Evolutionary conservation across 2,329 filamentous ascomycete species (phyloP).

Genomic region (Colletotrichum agaves): DNA sequence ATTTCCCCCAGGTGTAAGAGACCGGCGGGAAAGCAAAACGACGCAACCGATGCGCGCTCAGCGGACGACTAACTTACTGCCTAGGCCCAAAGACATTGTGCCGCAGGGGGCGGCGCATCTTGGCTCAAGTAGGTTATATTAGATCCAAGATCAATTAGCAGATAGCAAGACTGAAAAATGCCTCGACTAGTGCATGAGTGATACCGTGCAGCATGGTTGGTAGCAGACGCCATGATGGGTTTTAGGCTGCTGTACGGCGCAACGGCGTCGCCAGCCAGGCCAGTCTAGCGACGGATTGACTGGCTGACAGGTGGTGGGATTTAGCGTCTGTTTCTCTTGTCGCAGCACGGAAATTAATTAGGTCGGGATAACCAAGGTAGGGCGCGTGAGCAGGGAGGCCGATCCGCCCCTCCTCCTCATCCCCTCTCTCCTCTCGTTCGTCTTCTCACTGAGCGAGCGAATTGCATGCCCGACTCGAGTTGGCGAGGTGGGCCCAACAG

Average conservation of each 20-base stretch:
- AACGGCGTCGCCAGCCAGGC: not conserved
- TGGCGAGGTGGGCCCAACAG: not conserved
- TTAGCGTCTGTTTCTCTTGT: conserved; percentile 4
- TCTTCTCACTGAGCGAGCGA: conserved; percentile 5
- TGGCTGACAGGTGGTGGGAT: not conserved
- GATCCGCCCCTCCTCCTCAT: not conserved
- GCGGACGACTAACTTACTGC: not conserved
- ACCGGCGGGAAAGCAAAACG: too few relatives aligned
- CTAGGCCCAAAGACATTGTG: conserved; percentile 7
- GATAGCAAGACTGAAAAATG: not conserved
- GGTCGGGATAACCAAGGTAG: conserved; percentile 23
- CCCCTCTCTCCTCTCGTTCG: not conserved
- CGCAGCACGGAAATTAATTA: conserved; percentile 14
- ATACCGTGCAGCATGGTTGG: not conserved
- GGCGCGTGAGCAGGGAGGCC: not conserved
- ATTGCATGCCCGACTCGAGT: not conserved
- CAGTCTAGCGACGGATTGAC: not conserved
- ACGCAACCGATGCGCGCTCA: not conserved
- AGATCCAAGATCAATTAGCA: conserved; percentile 4
- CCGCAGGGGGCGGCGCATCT: conserved; percentile 6
- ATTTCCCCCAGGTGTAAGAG: too few relatives aligned
- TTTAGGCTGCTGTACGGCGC: not conserved
- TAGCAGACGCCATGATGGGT: not conserved
- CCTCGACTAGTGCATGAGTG: too few relatives aligned
- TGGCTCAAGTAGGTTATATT: conserved; percentile 15